Percentiles rank a stretch among this genome's conserved stretches.
Conservation (phyloP, 2,329 filamentous ascomycete species). For the Claviceps spartinae region DNA sequence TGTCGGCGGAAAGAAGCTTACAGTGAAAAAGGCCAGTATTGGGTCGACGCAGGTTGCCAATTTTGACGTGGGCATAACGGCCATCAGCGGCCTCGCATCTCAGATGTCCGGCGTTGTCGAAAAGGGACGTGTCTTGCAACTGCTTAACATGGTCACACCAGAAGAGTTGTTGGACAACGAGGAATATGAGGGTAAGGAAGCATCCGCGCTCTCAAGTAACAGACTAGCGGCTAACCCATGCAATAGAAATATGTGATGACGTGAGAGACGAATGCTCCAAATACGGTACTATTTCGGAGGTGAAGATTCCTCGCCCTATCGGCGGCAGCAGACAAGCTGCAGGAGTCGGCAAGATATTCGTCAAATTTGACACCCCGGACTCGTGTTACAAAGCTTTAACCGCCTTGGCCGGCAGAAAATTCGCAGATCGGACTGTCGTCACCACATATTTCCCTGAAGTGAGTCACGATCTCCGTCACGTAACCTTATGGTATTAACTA, state of each 20-base stretch:
- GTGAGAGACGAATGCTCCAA: conserved; percentile 87
- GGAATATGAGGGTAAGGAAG: conserved; percentile 72
- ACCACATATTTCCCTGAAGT: conserved; percentile 94
- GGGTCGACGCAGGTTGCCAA: conserved; percentile 86
- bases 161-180: conserved; percentile 90
- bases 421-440: conserved; percentile 90
- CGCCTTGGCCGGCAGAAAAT: conserved; percentile 88
- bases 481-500: conserved; percentile 15
- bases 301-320: conserved; percentile 83
- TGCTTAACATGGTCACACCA: conserved; percentile 96
- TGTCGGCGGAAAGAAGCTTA: conserved; percentile 73
- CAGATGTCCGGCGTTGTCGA: conserved; percentile 70
- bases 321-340: conserved; percentile 72
- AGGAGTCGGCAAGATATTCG: conserved; percentile 93
- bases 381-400: conserved; percentile 73
- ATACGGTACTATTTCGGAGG: conserved; percentile 69
- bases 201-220: not conserved
- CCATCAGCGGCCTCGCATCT: conserved; percentile 94
- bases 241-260: conserved; percentile 85
- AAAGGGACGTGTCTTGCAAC: conserved; percentile 70
- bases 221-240: conserved; percentile 2
- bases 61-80: conserved; percentile 89
- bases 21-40: conserved; percentile 78
- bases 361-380: conserved; percentile 75
- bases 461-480: conserved; percentile 14